phyloP scores from a whole-genome alignment of 2,329 filamentous ascomycete genomes.

The Colletotrichum sp. region DNA sequence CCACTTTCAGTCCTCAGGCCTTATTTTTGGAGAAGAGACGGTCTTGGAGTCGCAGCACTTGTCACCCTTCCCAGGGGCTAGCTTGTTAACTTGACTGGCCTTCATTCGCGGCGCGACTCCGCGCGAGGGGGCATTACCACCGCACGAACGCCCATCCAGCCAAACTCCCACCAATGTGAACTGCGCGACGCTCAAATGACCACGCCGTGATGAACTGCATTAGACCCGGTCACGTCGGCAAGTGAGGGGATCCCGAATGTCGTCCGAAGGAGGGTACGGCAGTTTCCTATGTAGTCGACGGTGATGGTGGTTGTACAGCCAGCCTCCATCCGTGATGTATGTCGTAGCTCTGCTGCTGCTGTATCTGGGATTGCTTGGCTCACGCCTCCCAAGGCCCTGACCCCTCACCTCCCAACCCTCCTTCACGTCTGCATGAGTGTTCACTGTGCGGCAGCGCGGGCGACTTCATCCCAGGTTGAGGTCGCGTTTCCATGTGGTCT shows the following conservation, averaged over 20 bases:
- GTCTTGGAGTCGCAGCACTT: background rate
- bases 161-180: conserved; percentile 6
- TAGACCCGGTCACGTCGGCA: conserved; percentile 10
- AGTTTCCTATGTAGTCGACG: background rate
- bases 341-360: background rate
- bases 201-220: conserved; percentile 10
- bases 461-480: background rate
- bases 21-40: background rate
- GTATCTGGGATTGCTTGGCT: background rate
- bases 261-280: conserved; percentile 15
- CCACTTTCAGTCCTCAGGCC: background rate
- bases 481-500: background rate
- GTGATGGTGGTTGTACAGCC: background rate
- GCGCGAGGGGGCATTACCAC: background rate
- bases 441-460: background rate
- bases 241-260: conserved; percentile 11
- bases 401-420: background rate
- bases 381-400: background rate
- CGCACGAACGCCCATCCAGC: background rate
- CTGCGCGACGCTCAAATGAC: background rate
- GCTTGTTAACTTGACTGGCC: background rate
- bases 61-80: background rate
- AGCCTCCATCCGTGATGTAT: background rate
- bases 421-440: background rate
- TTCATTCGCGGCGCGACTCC: background rate